These are phyloP conservation scores for Pueraria montana DNA, from an alignment of 306 rosid species.

Conservation along the genomic window DNA sequence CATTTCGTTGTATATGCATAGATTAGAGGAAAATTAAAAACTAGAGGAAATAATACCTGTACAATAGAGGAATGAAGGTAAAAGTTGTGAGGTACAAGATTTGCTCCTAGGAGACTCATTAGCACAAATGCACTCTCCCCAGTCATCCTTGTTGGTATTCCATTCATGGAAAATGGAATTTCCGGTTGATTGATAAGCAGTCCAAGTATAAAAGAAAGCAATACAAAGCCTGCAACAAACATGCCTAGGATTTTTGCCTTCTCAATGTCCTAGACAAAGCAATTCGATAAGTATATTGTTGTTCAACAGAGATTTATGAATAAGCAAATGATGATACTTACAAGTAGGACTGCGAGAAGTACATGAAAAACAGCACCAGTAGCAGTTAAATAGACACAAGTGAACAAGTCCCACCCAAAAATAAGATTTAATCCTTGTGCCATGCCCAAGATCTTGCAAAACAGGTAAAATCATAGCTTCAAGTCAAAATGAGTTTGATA, in stretches of 20 bases:
- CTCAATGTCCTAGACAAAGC: constrained; percentile 68
- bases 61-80: constrained; percentile 93
- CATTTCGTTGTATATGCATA: constrained; percentile 2
- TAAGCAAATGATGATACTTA: constrained; percentile 55
- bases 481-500: constrained; percentile 28
- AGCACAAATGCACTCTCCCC: constrained; percentile 91
- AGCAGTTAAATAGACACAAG: constrained; percentile 88
- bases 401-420: constrained; percentile 95
- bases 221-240: constrained; percentile 69
- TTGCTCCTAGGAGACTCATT: constrained; percentile 97
- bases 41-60: constrained; percentile 68
- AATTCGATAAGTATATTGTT: constrained; percentile 35
- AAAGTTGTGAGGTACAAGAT: constrained; percentile 90
- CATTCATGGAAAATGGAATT: constrained; percentile 75
- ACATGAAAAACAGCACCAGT: constrained; percentile 70
- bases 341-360: constrained; percentile 75
- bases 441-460: constrained; percentile 84
- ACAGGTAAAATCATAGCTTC: constrained; percentile 45
- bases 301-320: constrained; percentile 16
- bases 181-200: constrained; percentile 71
- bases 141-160: constrained; percentile 65
- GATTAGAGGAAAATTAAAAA: constrained; percentile 35
- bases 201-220: constrained; percentile 74
- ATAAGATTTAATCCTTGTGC: constrained; percentile 91
- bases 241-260: constrained; percentile 67